A percentile compares a stretch with the other conserved stretches of the same genome.
Conservation (phyloP, 441 rosid species). For the Populus hybrid region DNA sequence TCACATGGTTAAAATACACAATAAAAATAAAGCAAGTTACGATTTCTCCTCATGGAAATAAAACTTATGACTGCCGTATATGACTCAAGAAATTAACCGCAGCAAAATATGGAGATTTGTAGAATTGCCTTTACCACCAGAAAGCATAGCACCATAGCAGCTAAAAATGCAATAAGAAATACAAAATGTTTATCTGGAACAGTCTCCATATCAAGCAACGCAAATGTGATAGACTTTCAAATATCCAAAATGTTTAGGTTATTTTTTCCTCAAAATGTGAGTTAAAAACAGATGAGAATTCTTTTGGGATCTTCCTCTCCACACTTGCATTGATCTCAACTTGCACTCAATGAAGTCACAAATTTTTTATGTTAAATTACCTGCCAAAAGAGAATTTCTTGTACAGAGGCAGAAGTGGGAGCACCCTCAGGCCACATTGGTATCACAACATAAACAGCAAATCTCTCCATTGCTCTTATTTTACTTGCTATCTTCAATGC, state of each 20-base stretch:
- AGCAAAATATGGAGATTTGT: neutral
- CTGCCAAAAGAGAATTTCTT: constrained; percentile 93
- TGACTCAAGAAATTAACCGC: neutral
- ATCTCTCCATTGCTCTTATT: constrained; percentile 71
- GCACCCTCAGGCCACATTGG: constrained; percentile 97
- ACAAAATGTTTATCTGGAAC: neutral
- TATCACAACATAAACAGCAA: constrained; percentile 66
- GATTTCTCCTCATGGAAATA: neutral
- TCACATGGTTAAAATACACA: neutral
- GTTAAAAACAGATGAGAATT: neutral
- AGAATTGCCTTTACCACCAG: neutral
- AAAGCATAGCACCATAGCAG: neutral
- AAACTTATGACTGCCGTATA: neutral
- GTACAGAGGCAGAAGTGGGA: constrained; percentile 67
- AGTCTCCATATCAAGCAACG: neutral
- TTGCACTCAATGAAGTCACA: neutral
- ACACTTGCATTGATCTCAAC: neutral
- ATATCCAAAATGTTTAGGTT: neutral
- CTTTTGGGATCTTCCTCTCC: neutral
- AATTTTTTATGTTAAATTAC: constrained; percentile 26
- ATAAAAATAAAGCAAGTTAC: neutral
- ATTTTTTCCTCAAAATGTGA: neutral
- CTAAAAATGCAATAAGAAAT: neutral
- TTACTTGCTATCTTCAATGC: constrained; percentile 74
- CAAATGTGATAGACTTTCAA: neutral